A percentile compares a stretch with the other conserved stretches of the same genome.
phyloP scores from a whole-genome alignment of 2,329 filamentous ascomycete species.

The Pseudocercospora fuligena region DNA sequence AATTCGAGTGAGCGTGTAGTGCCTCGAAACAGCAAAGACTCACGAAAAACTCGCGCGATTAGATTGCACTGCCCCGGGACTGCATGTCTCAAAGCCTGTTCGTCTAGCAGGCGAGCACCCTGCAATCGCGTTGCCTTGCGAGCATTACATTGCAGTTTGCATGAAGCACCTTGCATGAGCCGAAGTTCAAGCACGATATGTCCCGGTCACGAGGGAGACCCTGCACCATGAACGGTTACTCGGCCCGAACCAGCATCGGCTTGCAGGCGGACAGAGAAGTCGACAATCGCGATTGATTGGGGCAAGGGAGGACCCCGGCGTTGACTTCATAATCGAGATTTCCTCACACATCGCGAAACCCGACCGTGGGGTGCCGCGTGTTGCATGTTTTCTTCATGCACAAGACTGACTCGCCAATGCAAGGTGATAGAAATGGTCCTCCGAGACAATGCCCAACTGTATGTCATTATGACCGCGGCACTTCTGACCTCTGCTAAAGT shows the following conservation, averaged over 20 bases:
- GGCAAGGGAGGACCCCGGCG: neutral
- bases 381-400: neutral
- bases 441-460: neutral
- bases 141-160: neutral
- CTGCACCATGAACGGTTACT: neutral
- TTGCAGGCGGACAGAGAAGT: neutral
- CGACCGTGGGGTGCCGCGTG: too few relatives aligned
- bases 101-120: neutral
- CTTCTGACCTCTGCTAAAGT: neutral
- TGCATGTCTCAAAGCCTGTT: neutral
- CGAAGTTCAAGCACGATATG: neutral
- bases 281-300: neutral
- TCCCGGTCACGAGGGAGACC: neutral
- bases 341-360: neutral
- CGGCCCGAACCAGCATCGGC: neutral
- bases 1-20: too few relatives aligned
- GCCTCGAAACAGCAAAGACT: neutral
- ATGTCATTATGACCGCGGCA: neutral
- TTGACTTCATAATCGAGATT: neutral
- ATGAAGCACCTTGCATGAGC: neutral
- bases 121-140: neutral
- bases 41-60: neutral
- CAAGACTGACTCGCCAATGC: neutral
- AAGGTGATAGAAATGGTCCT: neutral
- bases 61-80: too few relatives aligned